Conservation (phyloP, 306 rosid species). For the Casuarina equisetifolia region DNA sequence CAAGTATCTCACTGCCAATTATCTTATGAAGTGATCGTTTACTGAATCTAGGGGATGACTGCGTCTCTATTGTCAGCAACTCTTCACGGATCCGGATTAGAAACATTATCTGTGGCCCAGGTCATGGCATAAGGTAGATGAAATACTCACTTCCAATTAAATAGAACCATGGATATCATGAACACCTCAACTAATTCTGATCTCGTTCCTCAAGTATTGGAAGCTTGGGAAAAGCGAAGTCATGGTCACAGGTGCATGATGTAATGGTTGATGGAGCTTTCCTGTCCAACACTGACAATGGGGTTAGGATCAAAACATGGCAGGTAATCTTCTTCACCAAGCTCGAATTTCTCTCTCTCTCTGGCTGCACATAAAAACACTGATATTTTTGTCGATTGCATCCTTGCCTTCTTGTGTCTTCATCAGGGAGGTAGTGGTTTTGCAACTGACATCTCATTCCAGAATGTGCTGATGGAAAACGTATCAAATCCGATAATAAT, state of each 20-base stretch:
- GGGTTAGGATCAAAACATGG: conserved; percentile 96
- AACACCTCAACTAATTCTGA: conserved; percentile 17
- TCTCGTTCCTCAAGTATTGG: conserved; percentile 69
- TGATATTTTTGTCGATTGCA: neutral
- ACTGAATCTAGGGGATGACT: conserved; percentile 80
- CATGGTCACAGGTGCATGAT: conserved; percentile 58
- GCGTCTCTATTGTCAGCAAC: conserved; percentile 82
- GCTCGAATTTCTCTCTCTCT: neutral
- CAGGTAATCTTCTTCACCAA: conserved; percentile 51
- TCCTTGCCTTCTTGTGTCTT: conserved; percentile 10
- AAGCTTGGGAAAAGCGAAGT: conserved; percentile 82
- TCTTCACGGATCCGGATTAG: conserved; percentile 63
- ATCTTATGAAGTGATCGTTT: conserved; percentile 6
- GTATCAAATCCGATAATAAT: conserved; percentile 83
- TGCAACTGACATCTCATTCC: conserved; percentile 64
- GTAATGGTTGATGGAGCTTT: conserved; percentile 65
- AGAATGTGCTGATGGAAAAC: conserved; percentile 70
- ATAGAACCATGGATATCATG: neutral
- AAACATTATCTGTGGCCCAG: conserved; percentile 81
- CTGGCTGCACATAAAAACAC: neutral
- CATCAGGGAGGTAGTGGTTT: conserved; percentile 78
- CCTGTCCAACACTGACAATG: conserved; percentile 68
- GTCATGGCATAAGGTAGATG: conserved; percentile 92
- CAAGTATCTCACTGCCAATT: neutral
- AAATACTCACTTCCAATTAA: conserved; percentile 9